phyloP scores from a whole-genome alignment of 345 rosid genomes.

The Eucalyptus decipiens region DNA sequence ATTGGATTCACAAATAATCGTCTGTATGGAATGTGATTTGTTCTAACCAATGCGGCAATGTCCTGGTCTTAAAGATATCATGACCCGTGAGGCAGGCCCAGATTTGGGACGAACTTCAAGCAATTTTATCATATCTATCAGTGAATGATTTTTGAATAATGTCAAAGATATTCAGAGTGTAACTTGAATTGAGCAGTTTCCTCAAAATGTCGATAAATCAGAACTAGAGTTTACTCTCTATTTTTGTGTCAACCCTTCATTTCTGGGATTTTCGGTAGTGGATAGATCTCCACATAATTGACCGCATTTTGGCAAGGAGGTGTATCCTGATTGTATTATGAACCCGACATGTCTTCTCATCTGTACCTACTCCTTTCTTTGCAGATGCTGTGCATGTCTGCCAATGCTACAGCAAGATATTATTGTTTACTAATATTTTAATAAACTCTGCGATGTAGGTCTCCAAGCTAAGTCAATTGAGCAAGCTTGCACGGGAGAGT shows the following conservation, averaged over 20 bases:
- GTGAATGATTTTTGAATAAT: not conserved
- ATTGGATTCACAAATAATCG: not conserved
- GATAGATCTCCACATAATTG: not conserved
- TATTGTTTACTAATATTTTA: not conserved
- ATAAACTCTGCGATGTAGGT: slow-evolving; percentile 21
- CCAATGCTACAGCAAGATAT: not conserved
- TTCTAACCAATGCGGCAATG: not conserved
- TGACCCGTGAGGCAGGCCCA: not conserved
- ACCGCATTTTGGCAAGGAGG: not conserved
- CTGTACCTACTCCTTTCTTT: not conserved
- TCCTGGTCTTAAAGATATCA: not conserved
- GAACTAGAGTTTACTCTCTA: not conserved
- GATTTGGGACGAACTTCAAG: not conserved
- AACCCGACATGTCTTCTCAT: not conserved
- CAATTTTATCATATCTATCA: not conserved
- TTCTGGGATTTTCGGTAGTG: not conserved
- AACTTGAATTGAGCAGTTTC: not conserved
- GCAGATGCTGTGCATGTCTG: not conserved
- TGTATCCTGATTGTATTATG: not conserved
- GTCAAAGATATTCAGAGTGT: not conserved
- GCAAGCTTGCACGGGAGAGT: slow-evolving; percentile 92
- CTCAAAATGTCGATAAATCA: not conserved
- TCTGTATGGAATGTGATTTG: not conserved
- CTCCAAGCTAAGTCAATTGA: slow-evolving; percentile 86
- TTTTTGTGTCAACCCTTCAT: not conserved